Base-by-base conservation (phyloP, 208 protist genomes). In the Perkinsela sp. region DNA sequence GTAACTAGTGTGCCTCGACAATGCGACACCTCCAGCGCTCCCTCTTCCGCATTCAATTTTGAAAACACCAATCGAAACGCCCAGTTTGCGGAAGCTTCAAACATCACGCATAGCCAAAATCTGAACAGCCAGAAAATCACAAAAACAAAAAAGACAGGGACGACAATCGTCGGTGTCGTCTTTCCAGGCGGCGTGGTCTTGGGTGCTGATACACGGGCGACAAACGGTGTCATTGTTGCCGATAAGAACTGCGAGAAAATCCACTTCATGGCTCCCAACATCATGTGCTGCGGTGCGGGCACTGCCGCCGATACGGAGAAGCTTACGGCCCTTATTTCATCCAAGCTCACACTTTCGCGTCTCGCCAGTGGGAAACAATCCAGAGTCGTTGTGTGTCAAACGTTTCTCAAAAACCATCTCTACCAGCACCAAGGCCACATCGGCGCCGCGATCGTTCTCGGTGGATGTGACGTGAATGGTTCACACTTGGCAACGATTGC, bases 221-320 rank as follows among this genome's bases (percentile, higher is more conserved):
- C 97, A 13, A 87, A 92, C 68, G 98, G 94, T 32, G 84, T 80
- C 70, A 98, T 98, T 71, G 97, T 99, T 28, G 94, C 92, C 0
- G 97, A 99, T 75, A 99, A 99, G 83, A 96, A 94, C 72, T 99
- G 96, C 84, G 81, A 95, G 70, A 99, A 99, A 85, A 97, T 99
- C 73, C 97, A 99, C 78, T 98, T 98, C 82, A 98, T 99, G 78
- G 92, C 97, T 2, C 90, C 94, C 40, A 98, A 99, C 73, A 99
- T 99, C 31, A 99, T 95, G 83, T 99, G 96, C 83, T 98, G 96
- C 75, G 97, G 98, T 74, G 97, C 98, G 31, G 98, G 98, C 68
- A 99, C 97, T 2, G 91, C 97, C 2, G 97, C 97, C 0, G 98
- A 99, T 80, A 99, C 94, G 1, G 95, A 94, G 76, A 81, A 90